Percentiles rank a stretch among this genome's conserved stretches.
These are phyloP conservation scores for Opeltia flavorubescens DNA, from an alignment of 495 filamentous ascomycete species.

Conservation along the genomic window DNA sequence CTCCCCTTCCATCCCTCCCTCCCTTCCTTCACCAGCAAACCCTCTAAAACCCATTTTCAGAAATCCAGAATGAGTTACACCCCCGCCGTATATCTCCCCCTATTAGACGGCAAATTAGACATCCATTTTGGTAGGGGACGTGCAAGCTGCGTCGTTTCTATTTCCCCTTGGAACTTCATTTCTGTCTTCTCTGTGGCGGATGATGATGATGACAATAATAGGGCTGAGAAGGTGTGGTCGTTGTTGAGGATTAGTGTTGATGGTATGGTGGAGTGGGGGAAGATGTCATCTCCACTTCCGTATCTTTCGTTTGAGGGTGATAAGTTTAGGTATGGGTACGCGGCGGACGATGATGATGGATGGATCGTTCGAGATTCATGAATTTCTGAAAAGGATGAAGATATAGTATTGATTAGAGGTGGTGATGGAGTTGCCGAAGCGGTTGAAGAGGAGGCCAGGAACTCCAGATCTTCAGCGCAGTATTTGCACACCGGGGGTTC, in stretches of 20 bases:
- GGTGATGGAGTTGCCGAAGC: background rate
- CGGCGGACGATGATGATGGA: background rate
- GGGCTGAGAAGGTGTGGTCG: no score
- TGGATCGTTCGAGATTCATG: no score
- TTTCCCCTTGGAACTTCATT: background rate
- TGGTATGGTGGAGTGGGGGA: no score
- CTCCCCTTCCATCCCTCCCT: background rate
- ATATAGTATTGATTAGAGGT: background rate
- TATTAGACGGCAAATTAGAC: conserved; percentile 1
- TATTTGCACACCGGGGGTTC: conserved; percentile 3
- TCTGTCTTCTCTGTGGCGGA: background rate
- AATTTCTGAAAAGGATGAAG: background rate
- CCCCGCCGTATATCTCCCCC: conserved; percentile 5
- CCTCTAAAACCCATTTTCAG: no score
- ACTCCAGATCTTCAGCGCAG: conserved; percentile 6
- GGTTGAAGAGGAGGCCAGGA: background rate
- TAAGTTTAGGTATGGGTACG: background rate
- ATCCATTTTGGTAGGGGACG: conserved; percentile 7
- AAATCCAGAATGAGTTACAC: no score
- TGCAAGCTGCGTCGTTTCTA: background rate
- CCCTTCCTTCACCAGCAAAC: conserved; percentile 3
- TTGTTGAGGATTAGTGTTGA: no score
- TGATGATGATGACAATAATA: no score
- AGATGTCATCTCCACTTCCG: no score
- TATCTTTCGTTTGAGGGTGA: no score